phyloP scores from a whole-genome alignment of 805 yeast genomes.

The Tetrapisispora fleetii region DNA sequence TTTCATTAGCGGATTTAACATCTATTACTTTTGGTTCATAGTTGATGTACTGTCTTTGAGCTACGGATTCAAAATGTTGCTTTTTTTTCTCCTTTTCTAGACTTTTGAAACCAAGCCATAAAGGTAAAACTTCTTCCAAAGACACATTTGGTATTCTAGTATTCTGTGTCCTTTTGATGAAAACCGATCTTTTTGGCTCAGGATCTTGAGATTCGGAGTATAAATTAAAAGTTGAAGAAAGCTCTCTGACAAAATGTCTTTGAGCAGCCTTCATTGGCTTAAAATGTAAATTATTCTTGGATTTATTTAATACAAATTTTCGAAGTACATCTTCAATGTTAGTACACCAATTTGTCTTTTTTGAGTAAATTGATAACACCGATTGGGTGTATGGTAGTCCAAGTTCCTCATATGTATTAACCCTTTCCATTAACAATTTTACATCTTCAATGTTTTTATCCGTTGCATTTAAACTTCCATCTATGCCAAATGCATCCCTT shows the following conservation, averaged over 20 bases:
- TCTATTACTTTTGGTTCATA: slow-evolving; percentile 16
- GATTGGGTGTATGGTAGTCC: slow-evolving; percentile 36
- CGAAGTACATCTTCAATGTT: slow-evolving; percentile 47
- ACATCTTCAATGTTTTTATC: slow-evolving; percentile 9
- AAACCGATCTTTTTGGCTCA: slow-evolving; percentile 71
- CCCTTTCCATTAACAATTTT: slow-evolving; percentile 16
- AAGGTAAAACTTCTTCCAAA: slow-evolving; percentile 27
- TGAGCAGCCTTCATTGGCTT: slow-evolving; percentile 65
- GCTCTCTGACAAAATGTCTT: slow-evolving; percentile 58
- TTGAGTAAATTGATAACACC: slow-evolving; percentile 37
- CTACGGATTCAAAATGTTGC: slow-evolving; percentile 21
- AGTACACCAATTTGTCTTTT: slow-evolving; percentile 60
- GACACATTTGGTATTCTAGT: slow-evolving; percentile 19
- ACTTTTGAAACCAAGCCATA: slow-evolving; percentile 36
- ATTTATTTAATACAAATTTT: slow-evolving; percentile 36
- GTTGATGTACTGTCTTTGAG: slow-evolving; percentile 18
- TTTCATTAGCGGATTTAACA: slow-evolving; percentile 23
- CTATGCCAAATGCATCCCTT: slow-evolving; percentile 49
- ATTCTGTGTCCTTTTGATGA: slow-evolving; percentile 34
- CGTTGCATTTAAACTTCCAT: neutral
- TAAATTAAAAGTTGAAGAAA: slow-evolving; percentile 50
- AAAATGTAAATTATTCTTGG: slow-evolving; percentile 44
- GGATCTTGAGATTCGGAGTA: slow-evolving; percentile 69
- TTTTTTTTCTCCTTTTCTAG: slow-evolving; percentile 28
- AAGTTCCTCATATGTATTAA: slow-evolving; percentile 21